phyloP scores from a whole-genome alignment of 2,329 filamentous ascomycete species.

The Aspergillus terreus region DNA sequence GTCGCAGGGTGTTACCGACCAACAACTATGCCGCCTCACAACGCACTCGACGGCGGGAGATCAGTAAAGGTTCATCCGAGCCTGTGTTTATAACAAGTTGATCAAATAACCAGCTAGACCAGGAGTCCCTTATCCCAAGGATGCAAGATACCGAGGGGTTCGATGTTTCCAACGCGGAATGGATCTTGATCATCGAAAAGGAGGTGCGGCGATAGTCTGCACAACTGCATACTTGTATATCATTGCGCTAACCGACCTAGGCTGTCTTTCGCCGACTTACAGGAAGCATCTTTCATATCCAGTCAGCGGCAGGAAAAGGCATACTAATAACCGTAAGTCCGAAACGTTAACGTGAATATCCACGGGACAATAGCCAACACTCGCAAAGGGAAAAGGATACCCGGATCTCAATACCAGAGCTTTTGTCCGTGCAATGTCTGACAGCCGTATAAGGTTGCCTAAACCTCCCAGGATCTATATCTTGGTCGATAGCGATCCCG shows the following conservation, averaged over 20 bases:
- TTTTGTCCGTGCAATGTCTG: slow-evolving; percentile 48
- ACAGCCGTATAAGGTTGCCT: slow-evolving; percentile 19
- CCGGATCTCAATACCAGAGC: slow-evolving; percentile 57
- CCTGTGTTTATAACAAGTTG: not conserved
- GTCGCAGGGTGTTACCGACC: slow-evolving; percentile 33
- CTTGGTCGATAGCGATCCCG: slow-evolving; percentile 59
- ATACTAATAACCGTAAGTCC: slow-evolving; percentile 54
- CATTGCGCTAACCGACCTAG: slow-evolving; percentile 29
- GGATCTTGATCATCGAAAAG: slow-evolving; percentile 63
- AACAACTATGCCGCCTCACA: slow-evolving; percentile 13
- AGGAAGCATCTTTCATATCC: slow-evolving; percentile 45
- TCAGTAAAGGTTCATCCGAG: slow-evolving; percentile 24
- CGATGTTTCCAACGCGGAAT: slow-evolving; percentile 46
- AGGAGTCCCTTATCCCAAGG: slow-evolving; percentile 54
- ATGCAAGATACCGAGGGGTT: slow-evolving; percentile 44
- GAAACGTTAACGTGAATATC: not conserved
- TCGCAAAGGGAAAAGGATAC: slow-evolving; percentile 59
- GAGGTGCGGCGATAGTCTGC: slow-evolving; percentile 43
- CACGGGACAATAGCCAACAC: not conserved
- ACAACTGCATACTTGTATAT: not conserved
- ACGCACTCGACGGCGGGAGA: slow-evolving; percentile 38
- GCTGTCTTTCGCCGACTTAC: slow-evolving; percentile 58
- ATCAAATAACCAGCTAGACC: not conserved
- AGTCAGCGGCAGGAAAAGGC: slow-evolving; percentile 41
- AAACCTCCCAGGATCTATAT: slow-evolving; percentile 46